phyloP scores from a whole-genome alignment of 176 grass and related monocot genomes.

The Raddia distichophylla region DNA sequence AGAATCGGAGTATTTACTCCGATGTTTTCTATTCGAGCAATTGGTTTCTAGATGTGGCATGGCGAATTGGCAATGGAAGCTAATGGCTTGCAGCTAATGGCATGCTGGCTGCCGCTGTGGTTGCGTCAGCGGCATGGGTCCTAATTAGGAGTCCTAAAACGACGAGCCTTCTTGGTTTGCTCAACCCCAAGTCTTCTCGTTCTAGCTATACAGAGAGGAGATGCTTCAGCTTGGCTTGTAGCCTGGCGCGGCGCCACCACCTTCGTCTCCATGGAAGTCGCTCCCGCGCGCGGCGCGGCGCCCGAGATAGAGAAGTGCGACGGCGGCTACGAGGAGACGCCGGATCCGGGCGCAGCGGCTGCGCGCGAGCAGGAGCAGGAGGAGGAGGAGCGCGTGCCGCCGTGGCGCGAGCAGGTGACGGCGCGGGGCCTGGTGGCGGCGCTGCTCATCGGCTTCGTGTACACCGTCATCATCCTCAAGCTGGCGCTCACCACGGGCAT shows the following conservation, averaged over 20 bases:
- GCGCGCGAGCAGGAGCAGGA: conserved; percentile 5
- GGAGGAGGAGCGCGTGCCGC: conserved; percentile 38
- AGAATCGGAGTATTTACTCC: too few relatives aligned
- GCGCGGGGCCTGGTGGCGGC: conserved; percentile 62
- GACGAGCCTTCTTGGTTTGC: background rate
- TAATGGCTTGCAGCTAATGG: too few relatives aligned
- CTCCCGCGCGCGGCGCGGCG: background rate
- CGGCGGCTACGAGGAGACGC: conserved; percentile 1
- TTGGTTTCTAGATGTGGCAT: too few relatives aligned
- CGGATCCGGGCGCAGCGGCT: background rate
- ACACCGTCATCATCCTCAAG: conserved; percentile 89
- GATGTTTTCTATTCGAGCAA: background rate
- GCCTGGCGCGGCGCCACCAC: background rate
- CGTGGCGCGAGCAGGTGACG: conserved; percentile 74
- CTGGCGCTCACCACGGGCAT: conserved; percentile 77
- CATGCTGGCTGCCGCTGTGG: background rate
- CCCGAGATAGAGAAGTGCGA: conserved; percentile 37
- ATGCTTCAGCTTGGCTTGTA: background rate
- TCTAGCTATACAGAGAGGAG: background rate
- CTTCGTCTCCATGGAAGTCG: conserved; percentile 29
- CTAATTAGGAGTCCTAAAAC: too few relatives aligned
- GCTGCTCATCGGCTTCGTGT: conserved; percentile 64
- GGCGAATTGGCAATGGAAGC: too few relatives aligned
- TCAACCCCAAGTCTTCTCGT: background rate
- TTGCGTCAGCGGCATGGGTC: background rate